Conservation (phyloP, 2,329 filamentous ascomycete genomes). For the Microsporum ferrugineum region DNA sequence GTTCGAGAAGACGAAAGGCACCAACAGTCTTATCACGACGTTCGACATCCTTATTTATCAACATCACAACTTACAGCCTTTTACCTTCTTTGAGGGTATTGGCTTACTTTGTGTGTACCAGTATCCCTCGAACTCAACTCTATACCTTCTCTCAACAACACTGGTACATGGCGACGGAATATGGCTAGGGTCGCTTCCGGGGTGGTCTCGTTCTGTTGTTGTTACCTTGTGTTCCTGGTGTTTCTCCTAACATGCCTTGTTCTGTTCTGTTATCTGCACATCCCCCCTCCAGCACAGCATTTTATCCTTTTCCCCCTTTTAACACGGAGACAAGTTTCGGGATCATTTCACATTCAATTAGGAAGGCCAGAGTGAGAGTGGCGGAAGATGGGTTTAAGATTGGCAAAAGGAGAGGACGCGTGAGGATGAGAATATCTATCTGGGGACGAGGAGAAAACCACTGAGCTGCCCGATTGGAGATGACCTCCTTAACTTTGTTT, state of each 20-base stretch:
- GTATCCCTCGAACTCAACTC: neutral
- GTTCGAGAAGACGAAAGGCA: neutral
- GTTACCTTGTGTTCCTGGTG: neutral
- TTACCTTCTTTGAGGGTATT: slow-evolving; percentile 4
- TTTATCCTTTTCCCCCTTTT: neutral
- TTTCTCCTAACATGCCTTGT: neutral
- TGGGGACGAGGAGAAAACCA: slow-evolving; percentile 9
- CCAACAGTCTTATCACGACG: slow-evolving; percentile 12
- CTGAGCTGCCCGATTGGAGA: neutral
- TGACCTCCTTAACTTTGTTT: neutral
- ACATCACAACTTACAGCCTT: neutral
- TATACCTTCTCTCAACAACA: slow-evolving; percentile 3
- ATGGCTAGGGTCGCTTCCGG: slow-evolving; percentile 39
- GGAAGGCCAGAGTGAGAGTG: neutral
- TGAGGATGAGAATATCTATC: slow-evolving; percentile 10
- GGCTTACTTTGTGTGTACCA: slow-evolving; percentile 18
- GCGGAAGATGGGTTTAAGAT: slow-evolving; percentile 2
- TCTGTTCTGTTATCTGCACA: neutral
- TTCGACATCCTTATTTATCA: slow-evolving; percentile 15
- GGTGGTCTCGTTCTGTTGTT: slow-evolving; percentile 29
- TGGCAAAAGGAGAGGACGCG: slow-evolving; percentile 11
- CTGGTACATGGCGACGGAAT: slow-evolving; percentile 32
- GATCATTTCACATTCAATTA: slow-evolving; percentile 6
- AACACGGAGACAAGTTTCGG: neutral
- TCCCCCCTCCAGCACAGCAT: slow-evolving; percentile 5